Conservation (phyloP, 78 protist species). For the Dictyostelium capitatum region DNA sequence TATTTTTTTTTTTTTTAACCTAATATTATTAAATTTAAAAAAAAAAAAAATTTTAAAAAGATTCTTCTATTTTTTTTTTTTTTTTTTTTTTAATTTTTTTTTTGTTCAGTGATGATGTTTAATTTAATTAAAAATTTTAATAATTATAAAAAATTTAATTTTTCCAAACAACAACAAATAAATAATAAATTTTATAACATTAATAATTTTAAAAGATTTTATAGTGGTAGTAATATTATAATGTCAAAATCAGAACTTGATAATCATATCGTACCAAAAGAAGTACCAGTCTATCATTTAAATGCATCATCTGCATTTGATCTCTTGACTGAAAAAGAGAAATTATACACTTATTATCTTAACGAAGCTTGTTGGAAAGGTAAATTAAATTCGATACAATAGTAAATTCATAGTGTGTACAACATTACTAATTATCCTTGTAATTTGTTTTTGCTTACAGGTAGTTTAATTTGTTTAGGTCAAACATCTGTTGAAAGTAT, state of each 20-base stretch:
- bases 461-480: conserved; percentile 47
- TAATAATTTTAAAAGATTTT: not conserved
- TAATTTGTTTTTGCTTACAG: too few species aligned
- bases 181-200: not conserved
- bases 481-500: conserved; percentile 84
- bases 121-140: not conserved
- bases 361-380: conserved; percentile 54
- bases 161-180: not conserved
- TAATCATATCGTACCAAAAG: conserved; percentile 1
- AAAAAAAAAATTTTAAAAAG: too few species aligned
- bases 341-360: conserved; percentile 80
- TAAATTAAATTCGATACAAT: too few species aligned
- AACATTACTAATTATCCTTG: not conserved
- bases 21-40: too few species aligned
- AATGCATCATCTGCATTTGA: conserved; percentile 75
- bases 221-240: not conserved
- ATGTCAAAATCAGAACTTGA: conserved; percentile 1
- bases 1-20: too few species aligned
- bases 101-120: not conserved
- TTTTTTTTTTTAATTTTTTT: too few species aligned
- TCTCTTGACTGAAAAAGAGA: conserved; percentile 68
- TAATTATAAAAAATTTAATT: not conserved
- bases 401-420: not conserved
- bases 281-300: conserved; percentile 64
- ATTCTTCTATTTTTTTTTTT: too few species aligned